Base-by-base conservation (phyloP, 257 asterid genomes). In the Paulownia fortunei region DNA sequence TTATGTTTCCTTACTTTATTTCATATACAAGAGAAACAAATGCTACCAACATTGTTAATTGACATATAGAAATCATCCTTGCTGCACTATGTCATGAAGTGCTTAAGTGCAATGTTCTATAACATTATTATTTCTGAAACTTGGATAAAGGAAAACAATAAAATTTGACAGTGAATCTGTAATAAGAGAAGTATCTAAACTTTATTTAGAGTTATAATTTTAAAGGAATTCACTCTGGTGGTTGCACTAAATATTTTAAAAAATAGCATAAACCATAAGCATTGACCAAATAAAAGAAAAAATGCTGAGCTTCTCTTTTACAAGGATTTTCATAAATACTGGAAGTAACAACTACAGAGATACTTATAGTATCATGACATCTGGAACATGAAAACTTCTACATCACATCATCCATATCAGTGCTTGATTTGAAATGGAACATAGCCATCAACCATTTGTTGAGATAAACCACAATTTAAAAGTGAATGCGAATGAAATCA, bases 381-480 rank as follows among this genome's bases (percentile, higher is more conserved):
- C 2, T 12, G 34, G n/a, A 8, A 36, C 3, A 21, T 26, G 27
- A 56, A 23, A 37, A 2, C 1, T 16, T 47, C 27, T 26, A 26
- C 34, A 47, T 15, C 58, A 12, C 18, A 42, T 67, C 73, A 41
- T 67, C 49, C 60, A 51, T 9, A 54, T 39, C 70, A 41, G 18
- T 21, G 58, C 30, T 44, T 74, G 73, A 72, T 51, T 10, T 6
- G 27, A 64, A 32, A 27, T 44, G 52, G 72, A 74, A 27, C 18
- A 9, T 4, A 5, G 15, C 37, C 18, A 47, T 49, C 64, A 64
- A 67, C 44, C 4, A 19, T 30, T 55, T 39, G n/a, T 55, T 3
- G 4, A 42, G 5, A 16, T 2, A 46, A 8, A 26, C 9, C 23
- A 27, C 55, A 74, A 42, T 11, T 58, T 73, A 39, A n/a, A 51